Evolutionary conservation across 139 green algal genomes (phyloP), one percentile per base, ranked within the genome.

Genomic region (Chlorella vulgaris): DNA sequence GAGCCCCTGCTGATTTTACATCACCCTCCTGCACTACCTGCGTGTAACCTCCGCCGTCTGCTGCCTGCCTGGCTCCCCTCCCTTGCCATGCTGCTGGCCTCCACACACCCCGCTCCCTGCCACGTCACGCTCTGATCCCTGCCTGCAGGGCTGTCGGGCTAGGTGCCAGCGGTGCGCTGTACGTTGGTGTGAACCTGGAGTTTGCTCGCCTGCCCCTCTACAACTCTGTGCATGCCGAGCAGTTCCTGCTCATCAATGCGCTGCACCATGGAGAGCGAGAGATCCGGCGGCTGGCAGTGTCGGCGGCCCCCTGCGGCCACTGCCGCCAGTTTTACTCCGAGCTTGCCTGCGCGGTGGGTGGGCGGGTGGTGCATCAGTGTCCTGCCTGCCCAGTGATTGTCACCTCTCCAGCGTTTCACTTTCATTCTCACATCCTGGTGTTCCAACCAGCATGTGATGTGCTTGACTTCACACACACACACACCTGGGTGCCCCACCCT

Each of bases 161-260:
- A 60, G 94, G 87, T 4, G 81, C 60, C 26, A 93, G 83, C 67
- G 95, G 95, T 7, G 80, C 80, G 21, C 69, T 97, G 4, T 98
- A 97, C 69, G 76, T 97, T 21, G 95, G 95, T 4, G 89, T 94
- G 2, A 98, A 98, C 76, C 79, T 98, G 7, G 95, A 98, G 86
- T 95, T 98, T 77, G 83, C 85, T 0, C 36, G 78, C 19, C 75
- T 90, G 8, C 88, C 93, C 0, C 89, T 98, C n/a, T 92, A 91
- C 74, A 91, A 95, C 75, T 93, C 88, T 28, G 90, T 98, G 22
- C 94, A 98, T 78, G 94, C 91, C 21, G 94, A 98, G 86, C 94
- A 98, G 88, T 98, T 93, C 51, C 70, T 96, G 35, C 42, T 96
- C n/a, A 74, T 89, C 38, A 96, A 96, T 73, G 89, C 90, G 39